These are phyloP conservation scores for Tylopilus balloui DNA, from an alignment of 768 basidiomycete genomes.

Conservation along the genomic window DNA sequence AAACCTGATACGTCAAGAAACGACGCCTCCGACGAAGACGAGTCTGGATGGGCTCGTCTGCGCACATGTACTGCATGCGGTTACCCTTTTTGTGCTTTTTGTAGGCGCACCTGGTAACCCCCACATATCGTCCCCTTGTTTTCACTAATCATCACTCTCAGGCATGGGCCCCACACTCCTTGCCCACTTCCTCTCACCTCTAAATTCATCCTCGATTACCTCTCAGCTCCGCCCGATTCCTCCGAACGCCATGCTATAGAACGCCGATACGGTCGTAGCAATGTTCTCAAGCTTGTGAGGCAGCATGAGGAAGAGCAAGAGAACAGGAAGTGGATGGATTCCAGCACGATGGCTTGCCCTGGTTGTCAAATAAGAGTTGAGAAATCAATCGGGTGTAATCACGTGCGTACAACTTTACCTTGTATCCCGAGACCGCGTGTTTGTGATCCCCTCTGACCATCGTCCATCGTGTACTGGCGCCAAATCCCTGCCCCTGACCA, in stretches of 20 bases:
- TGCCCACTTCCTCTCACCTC: slow-evolving; percentile 71
- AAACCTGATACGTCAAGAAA: slow-evolving; percentile 13
- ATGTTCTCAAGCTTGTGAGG: slow-evolving; percentile 55
- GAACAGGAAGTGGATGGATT: slow-evolving; percentile 69
- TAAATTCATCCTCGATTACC: slow-evolving; percentile 61
- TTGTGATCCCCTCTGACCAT: neutral
- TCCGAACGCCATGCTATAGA: slow-evolving; percentile 51
- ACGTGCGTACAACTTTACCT: slow-evolving; percentile 47
- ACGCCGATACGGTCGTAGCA: slow-evolving; percentile 55
- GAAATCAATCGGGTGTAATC: slow-evolving; percentile 81
- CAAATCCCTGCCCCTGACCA: neutral
- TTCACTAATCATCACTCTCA: slow-evolving; percentile 26
- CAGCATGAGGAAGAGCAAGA: slow-evolving; percentile 69
- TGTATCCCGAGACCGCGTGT: neutral
- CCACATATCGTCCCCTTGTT: neutral
- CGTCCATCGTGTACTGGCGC: neutral
- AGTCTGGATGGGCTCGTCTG: slow-evolving; percentile 66
- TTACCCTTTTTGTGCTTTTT: slow-evolving; percentile 82
- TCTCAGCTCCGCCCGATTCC: slow-evolving; percentile 51
- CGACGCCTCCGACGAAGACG: slow-evolving; percentile 39
- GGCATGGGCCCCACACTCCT: slow-evolving; percentile 76
- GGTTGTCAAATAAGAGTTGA: slow-evolving; percentile 71
- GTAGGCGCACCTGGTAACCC: slow-evolving; percentile 70
- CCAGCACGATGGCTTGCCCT: slow-evolving; percentile 67
- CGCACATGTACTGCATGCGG: slow-evolving; percentile 66